Base-by-base conservation (phyloP, 176 grass and related monocot species). In the sorghum (Sorghum bicolor) region DNA sequence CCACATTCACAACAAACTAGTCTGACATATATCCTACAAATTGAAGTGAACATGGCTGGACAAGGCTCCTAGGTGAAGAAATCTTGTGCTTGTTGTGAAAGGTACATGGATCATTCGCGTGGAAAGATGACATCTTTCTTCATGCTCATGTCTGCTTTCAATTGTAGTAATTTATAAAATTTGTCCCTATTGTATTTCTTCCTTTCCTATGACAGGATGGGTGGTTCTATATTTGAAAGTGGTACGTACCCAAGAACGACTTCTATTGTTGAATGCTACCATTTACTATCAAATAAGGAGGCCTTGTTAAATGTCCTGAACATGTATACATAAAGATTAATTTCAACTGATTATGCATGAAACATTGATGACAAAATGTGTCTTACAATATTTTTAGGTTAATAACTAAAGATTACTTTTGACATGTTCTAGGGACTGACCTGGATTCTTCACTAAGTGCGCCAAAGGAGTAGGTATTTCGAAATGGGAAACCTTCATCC, bases 241-340 rank as follows among this genome's bases (percentile, higher is more conserved):
- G 43, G 13, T 45, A 10, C 0, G 12, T 45, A 45, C 43, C 43
- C 43, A 45, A 45, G 43, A 14, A 45, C 11, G 12, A 14, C 43
- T 15, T 45, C 11, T 15, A 13, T 45, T 45, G 43, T 45, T 15
- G 43, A 45, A 45, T 45, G 43, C 43, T 45, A 45, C 9, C 43
- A 45, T 45, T 45, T 45, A 15, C 43, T 45, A 3, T 13, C 43
- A 45, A 15, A 45, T 45, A 15, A 45, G 43, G 43, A 45, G 43
- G 43, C 15, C 43, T 15, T 69, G 48, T 28, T 82, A 30, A 48
- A 28, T 48, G 28, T 69, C 48, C 12, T 78, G 6, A 41, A 80
- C 77, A 87, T 83, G 92, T 91, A 91, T 91, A 87, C 17, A 84
- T 70, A 45, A 48, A 39, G 14, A 38, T 64, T 70, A 64, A 25